phyloP scores from a whole-genome alignment of 164 flowering plant species.

The Magnolia changhungtana region DNA sequence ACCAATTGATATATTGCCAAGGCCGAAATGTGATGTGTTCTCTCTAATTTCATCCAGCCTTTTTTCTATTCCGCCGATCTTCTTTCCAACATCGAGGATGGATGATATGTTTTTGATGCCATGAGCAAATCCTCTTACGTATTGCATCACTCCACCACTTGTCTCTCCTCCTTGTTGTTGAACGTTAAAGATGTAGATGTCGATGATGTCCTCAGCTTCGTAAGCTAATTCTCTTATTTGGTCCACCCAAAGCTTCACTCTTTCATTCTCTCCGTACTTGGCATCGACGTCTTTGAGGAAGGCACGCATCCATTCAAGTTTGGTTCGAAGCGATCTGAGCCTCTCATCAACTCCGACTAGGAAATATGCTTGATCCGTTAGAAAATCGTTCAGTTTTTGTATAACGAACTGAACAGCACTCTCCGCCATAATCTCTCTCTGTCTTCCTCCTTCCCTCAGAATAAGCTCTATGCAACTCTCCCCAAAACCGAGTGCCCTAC shows the following conservation, averaged over 20 bases:
- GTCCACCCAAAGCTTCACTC: slow-evolving; percentile 11
- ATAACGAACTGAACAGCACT: background rate
- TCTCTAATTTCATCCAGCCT: background rate
- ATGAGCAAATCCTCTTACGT: no score
- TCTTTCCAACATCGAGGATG: background rate
- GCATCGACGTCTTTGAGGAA: slow-evolving; percentile 18
- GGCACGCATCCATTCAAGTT: slow-evolving; percentile 12
- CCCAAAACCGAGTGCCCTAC: no score
- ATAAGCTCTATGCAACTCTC: no score
- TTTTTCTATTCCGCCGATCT: background rate
- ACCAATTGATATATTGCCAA: background rate
- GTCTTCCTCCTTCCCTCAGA: background rate
- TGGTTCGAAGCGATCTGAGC: slow-evolving; percentile 9
- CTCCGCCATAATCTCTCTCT: background rate
- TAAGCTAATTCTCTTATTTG: slow-evolving; percentile 20
- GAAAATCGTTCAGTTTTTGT: background rate
- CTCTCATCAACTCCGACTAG: background rate
- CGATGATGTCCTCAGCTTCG: slow-evolving; percentile 25
- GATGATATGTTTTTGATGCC: no score
- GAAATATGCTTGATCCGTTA: background rate
- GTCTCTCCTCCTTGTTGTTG: no score
- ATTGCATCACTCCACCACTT: no score
- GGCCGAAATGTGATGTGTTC: background rate
- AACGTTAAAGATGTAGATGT: slow-evolving; percentile 10
- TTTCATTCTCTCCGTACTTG: slow-evolving; percentile 7